A percentile compares a stretch with the other conserved stretches of the same genome.
These are phyloP conservation scores for Fomes fomentarius DNA, from an alignment of 1,284 basidiomycete genomes.

Conservation along the genomic window DNA sequence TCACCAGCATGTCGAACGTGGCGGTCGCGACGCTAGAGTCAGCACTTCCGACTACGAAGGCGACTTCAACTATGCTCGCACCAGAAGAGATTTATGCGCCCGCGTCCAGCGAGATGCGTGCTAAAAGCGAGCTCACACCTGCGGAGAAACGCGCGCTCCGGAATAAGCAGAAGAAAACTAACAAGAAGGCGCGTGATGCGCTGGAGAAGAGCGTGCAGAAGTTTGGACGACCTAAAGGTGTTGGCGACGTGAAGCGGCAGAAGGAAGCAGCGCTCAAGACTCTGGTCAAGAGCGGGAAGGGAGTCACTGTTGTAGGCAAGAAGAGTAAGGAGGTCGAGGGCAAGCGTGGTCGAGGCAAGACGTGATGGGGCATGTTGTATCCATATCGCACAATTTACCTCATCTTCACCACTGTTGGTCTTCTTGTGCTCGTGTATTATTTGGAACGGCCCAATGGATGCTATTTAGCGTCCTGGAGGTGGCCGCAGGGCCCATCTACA, in stretches of 20 bases:
- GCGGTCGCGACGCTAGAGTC: conserved; percentile 90
- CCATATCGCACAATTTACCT: conserved; percentile 10
- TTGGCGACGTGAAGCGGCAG: conserved; percentile 68
- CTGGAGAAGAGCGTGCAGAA: conserved; percentile 73
- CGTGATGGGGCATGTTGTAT: conserved; percentile 11
- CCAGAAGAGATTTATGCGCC: conserved; percentile 91
- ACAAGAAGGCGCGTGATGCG: conserved; percentile 71
- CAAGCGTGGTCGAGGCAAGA: conserved; percentile 38
- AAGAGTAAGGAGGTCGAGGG: conserved; percentile 41
- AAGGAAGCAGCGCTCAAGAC: conserved; percentile 81
- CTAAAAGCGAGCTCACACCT: conserved; percentile 84
- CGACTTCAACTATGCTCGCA: conserved; percentile 82
- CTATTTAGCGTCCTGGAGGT: too few species aligned
- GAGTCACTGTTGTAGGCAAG: conserved; percentile 88
- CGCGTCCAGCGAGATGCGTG: conserved; percentile 53
- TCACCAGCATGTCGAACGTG: conserved; percentile 86
- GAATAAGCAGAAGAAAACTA: conserved; percentile 76
- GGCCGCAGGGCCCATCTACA: too few species aligned
- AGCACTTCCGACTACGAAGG: conserved; percentile 83
- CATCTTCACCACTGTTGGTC: conserved; percentile 2
- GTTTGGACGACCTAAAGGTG: conserved; percentile 53
- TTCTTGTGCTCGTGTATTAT: too few species aligned
- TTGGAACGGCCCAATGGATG: too few species aligned
- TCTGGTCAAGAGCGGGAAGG: conserved; percentile 83
- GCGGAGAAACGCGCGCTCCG: conserved; percentile 78